phyloP scores from a whole-genome alignment of 768 basidiomycete genomes.

The Tylopilus cervinicoccineus region DNA sequence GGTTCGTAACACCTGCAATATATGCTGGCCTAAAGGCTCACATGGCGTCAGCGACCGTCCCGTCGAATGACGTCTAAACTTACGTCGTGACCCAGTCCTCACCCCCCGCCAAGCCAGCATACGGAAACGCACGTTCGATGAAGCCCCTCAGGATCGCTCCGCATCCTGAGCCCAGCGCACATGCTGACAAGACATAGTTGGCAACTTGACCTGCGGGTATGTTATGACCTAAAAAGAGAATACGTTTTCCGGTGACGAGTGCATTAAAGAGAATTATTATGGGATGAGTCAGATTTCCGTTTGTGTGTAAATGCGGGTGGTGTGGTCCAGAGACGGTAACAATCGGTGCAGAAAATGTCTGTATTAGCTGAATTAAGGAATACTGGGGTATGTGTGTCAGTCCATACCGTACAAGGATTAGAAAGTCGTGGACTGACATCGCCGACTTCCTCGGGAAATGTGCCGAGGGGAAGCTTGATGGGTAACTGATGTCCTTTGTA shows the following conservation, averaged over 20 bases:
- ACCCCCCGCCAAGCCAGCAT: constrained; percentile 83
- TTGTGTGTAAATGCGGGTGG: constrained; percentile 93
- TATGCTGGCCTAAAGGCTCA: constrained; percentile 68
- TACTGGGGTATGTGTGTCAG: constrained; percentile 51
- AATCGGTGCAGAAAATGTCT: constrained; percentile 65
- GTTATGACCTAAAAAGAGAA: constrained; percentile 90
- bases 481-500: constrained; percentile 84
- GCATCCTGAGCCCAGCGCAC: constrained; percentile 88
- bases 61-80: constrained; percentile 28
- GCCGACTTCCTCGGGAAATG: constrained; percentile 93
- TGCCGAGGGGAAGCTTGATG: constrained; percentile 85
- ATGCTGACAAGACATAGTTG: constrained; percentile 88
- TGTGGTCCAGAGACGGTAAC: constrained; percentile 65
- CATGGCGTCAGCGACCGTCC: constrained; percentile 3
- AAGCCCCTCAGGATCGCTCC: constrained; percentile 82
- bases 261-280: constrained; percentile 96
- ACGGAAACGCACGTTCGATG: constrained; percentile 90
- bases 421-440: constrained; percentile 59
- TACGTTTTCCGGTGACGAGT: constrained; percentile 90
- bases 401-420: background rate
- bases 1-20: constrained; percentile 97
- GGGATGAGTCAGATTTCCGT: constrained; percentile 85
- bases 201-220: constrained; percentile 89
- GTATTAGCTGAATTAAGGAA: constrained; percentile 86
- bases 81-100: constrained; percentile 91